Evolutionary conservation across 2,329 filamentous ascomycete species (phyloP).

Genomic region (Beauveria asiatica): DNA sequence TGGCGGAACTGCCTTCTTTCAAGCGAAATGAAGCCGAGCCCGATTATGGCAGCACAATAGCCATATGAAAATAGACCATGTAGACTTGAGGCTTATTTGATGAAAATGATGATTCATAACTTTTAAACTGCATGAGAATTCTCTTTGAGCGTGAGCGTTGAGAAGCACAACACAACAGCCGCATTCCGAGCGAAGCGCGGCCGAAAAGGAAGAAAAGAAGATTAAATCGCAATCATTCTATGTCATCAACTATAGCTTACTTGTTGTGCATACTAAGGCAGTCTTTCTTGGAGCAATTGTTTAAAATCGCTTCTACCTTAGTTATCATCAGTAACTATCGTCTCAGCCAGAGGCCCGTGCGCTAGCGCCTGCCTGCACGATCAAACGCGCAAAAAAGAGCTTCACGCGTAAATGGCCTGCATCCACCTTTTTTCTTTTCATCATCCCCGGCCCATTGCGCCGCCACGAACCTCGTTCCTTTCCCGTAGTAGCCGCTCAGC

Average conservation of each 20-base stretch:
- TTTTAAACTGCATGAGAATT: too few species aligned
- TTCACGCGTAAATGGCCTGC: constrained; percentile 7
- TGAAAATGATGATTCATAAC: too few species aligned
- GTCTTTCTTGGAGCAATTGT: neutral
- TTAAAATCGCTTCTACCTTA: neutral
- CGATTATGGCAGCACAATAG: too few species aligned
- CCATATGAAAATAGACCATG: too few species aligned
- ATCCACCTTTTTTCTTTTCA: constrained; percentile 8
- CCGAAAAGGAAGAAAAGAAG: neutral
- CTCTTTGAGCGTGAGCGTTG: too few species aligned
- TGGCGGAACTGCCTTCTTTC: neutral
- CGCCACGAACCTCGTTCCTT: neutral
- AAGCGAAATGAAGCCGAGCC: neutral
- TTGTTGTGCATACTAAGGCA: neutral
- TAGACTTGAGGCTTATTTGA: too few species aligned
- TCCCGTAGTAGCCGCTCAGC: neutral
- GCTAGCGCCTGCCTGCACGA: neutral
- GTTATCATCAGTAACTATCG: neutral
- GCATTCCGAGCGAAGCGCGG: neutral
- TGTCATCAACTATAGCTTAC: neutral
- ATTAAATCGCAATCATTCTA: neutral
- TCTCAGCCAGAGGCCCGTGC: neutral
- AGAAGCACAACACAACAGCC: neutral
- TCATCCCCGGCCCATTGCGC: neutral
- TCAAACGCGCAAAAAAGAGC: neutral